A percentile compares a stretch with the other conserved stretches of the same genome.
phyloP scores from a whole-genome alignment of 306 rosid genomes.

The Vigna angularis region DNA sequence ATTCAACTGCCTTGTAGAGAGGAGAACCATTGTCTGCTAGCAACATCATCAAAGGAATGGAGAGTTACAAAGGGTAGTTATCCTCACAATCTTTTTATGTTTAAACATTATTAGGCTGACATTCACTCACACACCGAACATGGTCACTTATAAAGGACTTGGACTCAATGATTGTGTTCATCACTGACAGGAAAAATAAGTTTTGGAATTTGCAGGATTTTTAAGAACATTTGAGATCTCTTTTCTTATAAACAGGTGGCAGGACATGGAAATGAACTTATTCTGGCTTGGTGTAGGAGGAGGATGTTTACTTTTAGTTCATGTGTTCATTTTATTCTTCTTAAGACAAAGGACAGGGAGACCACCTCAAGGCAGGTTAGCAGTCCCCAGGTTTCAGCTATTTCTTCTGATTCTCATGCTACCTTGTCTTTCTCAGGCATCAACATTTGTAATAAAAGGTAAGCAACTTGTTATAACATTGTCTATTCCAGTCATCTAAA shows the following conservation, averaged over 20 bases:
- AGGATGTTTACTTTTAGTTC: constrained; percentile 56
- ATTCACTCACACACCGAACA: constrained; percentile 25
- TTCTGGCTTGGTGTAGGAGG: constrained; percentile 74
- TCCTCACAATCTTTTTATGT: constrained; percentile 24
- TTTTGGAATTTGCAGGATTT: background rate
- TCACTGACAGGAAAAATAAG: background rate
- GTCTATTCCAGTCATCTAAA: constrained; percentile 15
- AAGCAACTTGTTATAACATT: background rate
- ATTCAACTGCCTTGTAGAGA: constrained; percentile 58
- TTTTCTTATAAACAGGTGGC: constrained; percentile 63
- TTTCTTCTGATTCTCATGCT: constrained; percentile 68
- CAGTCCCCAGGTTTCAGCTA: constrained; percentile 70
- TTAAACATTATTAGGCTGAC: constrained; percentile 13
- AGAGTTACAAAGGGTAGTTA: constrained; percentile 62
- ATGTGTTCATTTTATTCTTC: constrained; percentile 52
- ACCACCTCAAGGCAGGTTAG: constrained; percentile 58
- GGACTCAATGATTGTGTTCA: background rate
- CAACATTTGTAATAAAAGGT: constrained; percentile 64
- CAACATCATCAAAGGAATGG: constrained; percentile 54
- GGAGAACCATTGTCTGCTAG: constrained; percentile 72
- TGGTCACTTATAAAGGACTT: constrained; percentile 1
- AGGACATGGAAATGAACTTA: constrained; percentile 70
- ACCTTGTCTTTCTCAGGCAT: constrained; percentile 76
- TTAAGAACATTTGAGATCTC: constrained; percentile 20
- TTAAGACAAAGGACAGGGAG: constrained; percentile 61